Percentiles rank a stretch among this genome's conserved stretches.
Conservation (phyloP, 441 rosid species). For the Brassica hybrid region DNA sequence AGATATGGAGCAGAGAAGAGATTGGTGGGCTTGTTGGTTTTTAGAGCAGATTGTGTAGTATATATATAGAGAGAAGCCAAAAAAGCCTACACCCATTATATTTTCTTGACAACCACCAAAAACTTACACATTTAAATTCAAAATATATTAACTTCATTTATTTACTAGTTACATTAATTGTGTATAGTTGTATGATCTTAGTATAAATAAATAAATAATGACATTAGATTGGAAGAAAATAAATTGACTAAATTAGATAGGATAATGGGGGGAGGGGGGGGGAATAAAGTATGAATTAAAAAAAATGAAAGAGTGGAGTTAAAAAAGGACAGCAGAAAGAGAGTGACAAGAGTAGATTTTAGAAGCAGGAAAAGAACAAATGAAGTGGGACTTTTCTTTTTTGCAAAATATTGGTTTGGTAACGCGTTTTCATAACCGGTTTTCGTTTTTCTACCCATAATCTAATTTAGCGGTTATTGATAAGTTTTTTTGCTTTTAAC, state of each 20-base stretch:
- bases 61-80: conserved; percentile 30
- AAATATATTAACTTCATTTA: not conserved
- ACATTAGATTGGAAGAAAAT: not conserved
- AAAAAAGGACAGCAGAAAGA: conserved; percentile 37
- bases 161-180: conserved; percentile 17
- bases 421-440: conserved; percentile 44
- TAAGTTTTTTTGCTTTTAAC: conserved; percentile 12
- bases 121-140: conserved; percentile 17
- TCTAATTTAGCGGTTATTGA: too few relatives aligned
- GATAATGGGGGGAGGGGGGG: conserved; percentile 29
- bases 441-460: conserved; percentile 6
- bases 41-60: conserved; percentile 21
- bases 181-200: not conserved
- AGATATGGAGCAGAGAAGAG: conserved; percentile 38
- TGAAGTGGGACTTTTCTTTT: conserved; percentile 16
- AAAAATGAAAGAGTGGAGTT: conserved; percentile 36
- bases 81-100: conserved; percentile 13
- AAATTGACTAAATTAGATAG: conserved; percentile 20
- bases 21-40: conserved; percentile 46
- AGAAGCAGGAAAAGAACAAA: conserved; percentile 35
- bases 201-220: conserved; percentile 17
- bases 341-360: conserved; percentile 38
- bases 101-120: conserved; percentile 24
- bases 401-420: conserved; percentile 19
- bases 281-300: conserved; percentile 15